phyloP scores from a whole-genome alignment of 192 early-diverging fungal species.

The Umbelopsis isabellina region DNA sequence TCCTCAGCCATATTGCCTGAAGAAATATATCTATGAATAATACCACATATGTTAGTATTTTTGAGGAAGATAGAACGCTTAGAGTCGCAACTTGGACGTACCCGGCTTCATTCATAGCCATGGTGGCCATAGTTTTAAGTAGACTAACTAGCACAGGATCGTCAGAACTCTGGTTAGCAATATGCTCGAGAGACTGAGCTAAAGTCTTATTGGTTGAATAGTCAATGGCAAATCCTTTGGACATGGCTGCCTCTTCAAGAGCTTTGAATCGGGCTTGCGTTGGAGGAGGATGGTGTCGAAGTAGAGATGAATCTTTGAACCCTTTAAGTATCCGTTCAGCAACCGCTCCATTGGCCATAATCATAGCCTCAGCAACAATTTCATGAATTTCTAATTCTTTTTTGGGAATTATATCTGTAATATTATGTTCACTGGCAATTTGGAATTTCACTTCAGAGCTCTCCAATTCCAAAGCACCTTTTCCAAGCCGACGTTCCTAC shows the following conservation, averaged over 20 bases:
- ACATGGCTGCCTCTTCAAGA: slow-evolving; percentile 57
- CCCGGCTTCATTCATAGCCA: slow-evolving; percentile 76
- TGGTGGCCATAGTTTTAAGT: slow-evolving; percentile 75
- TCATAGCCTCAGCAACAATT: slow-evolving; percentile 81
- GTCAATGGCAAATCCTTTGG: slow-evolving; percentile 64
- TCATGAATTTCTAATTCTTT: slow-evolving; percentile 69
- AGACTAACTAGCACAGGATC: slow-evolving; percentile 61
- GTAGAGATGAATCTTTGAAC: slow-evolving; percentile 59
- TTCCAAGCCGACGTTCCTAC: slow-evolving; percentile 53
- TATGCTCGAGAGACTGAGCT: slow-evolving; percentile 57
- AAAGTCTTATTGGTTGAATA: slow-evolving; percentile 65
- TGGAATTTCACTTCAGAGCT: slow-evolving; percentile 78
- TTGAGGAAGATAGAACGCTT: no score
- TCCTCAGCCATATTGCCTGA: slow-evolving; percentile 49
- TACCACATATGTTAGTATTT: neutral
- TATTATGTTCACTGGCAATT: slow-evolving; percentile 58
- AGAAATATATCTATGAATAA: slow-evolving; percentile 61
- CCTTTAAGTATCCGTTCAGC: slow-evolving; percentile 61
- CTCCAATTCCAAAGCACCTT: slow-evolving; percentile 73
- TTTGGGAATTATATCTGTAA: slow-evolving; percentile 71
- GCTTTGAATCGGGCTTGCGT: slow-evolving; percentile 62
- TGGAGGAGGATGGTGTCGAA: slow-evolving; percentile 73
- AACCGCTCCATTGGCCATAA: slow-evolving; percentile 73
- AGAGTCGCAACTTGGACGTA: slow-evolving; percentile 4
- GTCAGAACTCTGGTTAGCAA: slow-evolving; percentile 42